Evolutionary conservation across 2,329 filamentous ascomycete genomes (phyloP).

Genomic region (Alternaria sp.): DNA sequence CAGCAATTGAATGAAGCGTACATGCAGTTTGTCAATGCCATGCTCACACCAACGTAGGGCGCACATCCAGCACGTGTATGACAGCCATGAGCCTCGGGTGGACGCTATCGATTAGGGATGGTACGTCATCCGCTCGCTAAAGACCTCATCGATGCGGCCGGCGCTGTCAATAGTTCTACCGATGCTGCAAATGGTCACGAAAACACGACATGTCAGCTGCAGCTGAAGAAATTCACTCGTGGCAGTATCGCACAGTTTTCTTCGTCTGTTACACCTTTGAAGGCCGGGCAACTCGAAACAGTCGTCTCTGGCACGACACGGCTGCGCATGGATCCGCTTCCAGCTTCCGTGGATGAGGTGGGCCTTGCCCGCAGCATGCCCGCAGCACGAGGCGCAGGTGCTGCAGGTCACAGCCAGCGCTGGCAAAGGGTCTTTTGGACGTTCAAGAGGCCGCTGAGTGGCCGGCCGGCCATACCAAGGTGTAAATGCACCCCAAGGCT

Average conservation of each 20-base stretch:
- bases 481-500: slow-evolving; percentile 4
- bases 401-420: slow-evolving; percentile 2
- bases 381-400: slow-evolving; percentile 21
- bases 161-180: not conserved
- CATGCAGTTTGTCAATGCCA: not conserved
- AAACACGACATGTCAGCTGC: not conserved
- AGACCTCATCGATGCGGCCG: not conserved
- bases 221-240: not conserved
- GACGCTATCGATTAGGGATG: slow-evolving; percentile 12
- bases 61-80: slow-evolving; percentile 2
- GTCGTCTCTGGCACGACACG: slow-evolving; percentile 3
- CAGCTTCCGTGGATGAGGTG: slow-evolving; percentile 7
- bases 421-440: slow-evolving; percentile 4
- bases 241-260: not conserved
- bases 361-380: slow-evolving; percentile 13
- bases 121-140: slow-evolving; percentile 16
- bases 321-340: slow-evolving; percentile 13
- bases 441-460: slow-evolving; percentile 1
- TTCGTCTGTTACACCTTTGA: not conserved
- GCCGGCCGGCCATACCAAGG: not conserved
- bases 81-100: not conserved
- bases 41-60: not conserved
- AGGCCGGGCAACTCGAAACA: not conserved
- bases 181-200: not conserved
- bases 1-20: not conserved